Evolutionary conservation across 805 yeast genomes (phyloP), one percentile per base, ranked within the genome.

Genomic region (Myxozyma nipponensis): DNA sequence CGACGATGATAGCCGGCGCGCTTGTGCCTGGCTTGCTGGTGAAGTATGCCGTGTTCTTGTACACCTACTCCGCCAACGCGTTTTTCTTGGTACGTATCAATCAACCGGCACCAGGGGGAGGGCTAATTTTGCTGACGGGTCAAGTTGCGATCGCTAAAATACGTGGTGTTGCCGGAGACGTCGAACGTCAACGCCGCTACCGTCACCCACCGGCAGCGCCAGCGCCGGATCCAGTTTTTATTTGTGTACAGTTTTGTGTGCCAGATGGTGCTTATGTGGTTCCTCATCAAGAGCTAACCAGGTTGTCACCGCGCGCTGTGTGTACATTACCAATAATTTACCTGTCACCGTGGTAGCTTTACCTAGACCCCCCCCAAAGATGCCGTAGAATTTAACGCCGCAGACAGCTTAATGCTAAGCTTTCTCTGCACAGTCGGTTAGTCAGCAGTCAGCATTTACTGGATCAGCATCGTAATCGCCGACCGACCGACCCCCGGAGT

Each of bases 181-280:
- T 17, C 47, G 2, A 40, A 38, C 28, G 72, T 73, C 49, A 71
- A 79, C 46, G 47, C n/a, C n/a, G n/a, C 67, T 10, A 79, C 78
- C 37, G 76, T 86, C 47, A 78, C 84, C 49, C 76, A 80, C 39
- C 79, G 79, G 23, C 84, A 84, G 52, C 78, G 88, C 56, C 83
- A 86, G 66, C 78, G 85, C 53, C 79, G 96, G 59, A 84, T 93
- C 52, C 95, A 91, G 63, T 91, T 86, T 65, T 72, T 91, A 57
- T 89, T 91, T 62, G 73, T 84, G 38, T 91, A 91, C 67, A 82
- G 95, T 6, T 87, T 88, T 62, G 74, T 86, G 15, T 75, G 89
- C 63, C 98, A 91, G 71, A 77, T 85, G 21, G 63, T 81, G 18
- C 71, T 87, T 47, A 80, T 89, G 72, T 82, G 91, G 82, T 70